phyloP scores from a whole-genome alignment of 768 basidiomycete species.

The Agrocybe pediades region DNA sequence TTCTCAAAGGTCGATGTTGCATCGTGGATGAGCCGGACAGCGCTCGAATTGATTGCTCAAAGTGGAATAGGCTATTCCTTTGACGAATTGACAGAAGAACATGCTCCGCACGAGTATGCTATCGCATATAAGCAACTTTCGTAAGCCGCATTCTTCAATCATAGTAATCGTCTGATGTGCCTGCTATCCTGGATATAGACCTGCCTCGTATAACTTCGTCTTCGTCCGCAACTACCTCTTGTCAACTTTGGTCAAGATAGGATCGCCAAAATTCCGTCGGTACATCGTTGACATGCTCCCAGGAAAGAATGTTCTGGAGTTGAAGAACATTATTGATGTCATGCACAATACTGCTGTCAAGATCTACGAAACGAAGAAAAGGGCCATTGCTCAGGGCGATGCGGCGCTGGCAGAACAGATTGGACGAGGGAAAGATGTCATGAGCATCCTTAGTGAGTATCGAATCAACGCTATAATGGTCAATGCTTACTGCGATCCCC shows the following conservation, averaged over 20 bases:
- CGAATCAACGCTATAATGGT: no score
- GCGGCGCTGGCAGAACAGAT: conserved; percentile 32
- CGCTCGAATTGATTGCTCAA: conserved; percentile 51
- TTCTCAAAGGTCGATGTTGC: conserved; percentile 30
- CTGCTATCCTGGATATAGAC: not conserved
- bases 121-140: conserved; percentile 29
- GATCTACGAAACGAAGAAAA: conserved; percentile 38
- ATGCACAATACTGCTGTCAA: conserved; percentile 37
- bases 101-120: conserved; percentile 29
- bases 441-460: conserved; percentile 45
- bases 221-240: conserved; percentile 15
- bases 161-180: not conserved
- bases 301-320: conserved; percentile 22
- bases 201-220: conserved; percentile 3
- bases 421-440: conserved; percentile 45
- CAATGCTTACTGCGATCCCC: not conserved
- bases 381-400: conserved; percentile 34
- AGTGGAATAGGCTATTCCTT: conserved; percentile 46
- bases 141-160: conserved; percentile 16
- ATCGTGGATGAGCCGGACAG: conserved; percentile 40
- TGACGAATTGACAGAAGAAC: conserved; percentile 34
- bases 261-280: conserved; percentile 31
- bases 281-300: conserved; percentile 36
- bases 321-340: conserved; percentile 33
- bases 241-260: conserved; percentile 21